These are phyloP conservation scores for Protomyces pachydermus DNA, from an alignment of 1,139 yeast genomes.

Conservation along the genomic window DNA sequence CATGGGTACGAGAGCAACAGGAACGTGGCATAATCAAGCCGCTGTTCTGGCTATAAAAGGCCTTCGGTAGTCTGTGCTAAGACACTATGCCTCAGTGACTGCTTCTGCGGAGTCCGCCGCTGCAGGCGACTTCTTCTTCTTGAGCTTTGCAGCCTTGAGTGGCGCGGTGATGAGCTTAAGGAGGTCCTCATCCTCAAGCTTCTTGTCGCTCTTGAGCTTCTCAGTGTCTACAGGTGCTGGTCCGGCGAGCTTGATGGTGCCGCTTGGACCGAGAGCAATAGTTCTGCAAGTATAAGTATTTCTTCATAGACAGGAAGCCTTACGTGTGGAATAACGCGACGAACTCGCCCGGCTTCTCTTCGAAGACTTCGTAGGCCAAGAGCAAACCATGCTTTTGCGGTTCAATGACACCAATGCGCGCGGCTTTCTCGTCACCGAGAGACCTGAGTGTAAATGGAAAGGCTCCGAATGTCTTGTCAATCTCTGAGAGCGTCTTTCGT, in stretches of 20 bases:
- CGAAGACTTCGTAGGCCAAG: slow-evolving; percentile 63
- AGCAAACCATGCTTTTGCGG: slow-evolving; percentile 65
- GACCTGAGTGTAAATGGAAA: slow-evolving; percentile 70
- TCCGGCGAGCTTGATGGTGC: slow-evolving; percentile 61
- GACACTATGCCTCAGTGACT: too few relatives aligned
- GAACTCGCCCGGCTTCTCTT: slow-evolving; percentile 57
- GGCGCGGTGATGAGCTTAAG: slow-evolving; percentile 53
- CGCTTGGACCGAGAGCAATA: slow-evolving; percentile 68
- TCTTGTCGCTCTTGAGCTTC: slow-evolving; percentile 56
- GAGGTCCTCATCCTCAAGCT: slow-evolving; percentile 52
- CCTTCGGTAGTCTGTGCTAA: too few relatives aligned
- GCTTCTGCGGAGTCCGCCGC: neutral
- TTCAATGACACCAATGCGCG: slow-evolving; percentile 72
- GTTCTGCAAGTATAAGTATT: slow-evolving; percentile 41
- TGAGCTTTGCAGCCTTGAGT: slow-evolving; percentile 52
- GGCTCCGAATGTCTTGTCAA: slow-evolving; percentile 59
- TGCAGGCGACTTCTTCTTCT: slow-evolving; percentile 44
- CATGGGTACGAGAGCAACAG: too few relatives aligned
- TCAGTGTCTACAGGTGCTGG: slow-evolving; percentile 50
- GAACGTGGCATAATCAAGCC: too few relatives aligned
- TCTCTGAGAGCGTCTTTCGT: slow-evolving; percentile 61
- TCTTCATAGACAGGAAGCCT: neutral
- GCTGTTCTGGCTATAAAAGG: too few relatives aligned
- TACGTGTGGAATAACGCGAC: slow-evolving; percentile 67
- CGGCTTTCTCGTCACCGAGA: slow-evolving; percentile 64